Evolutionary conservation across 345 rosid species (phyloP), one percentile per base, ranked within the genome.

Genomic region (Hirschfeldia incana): DNA sequence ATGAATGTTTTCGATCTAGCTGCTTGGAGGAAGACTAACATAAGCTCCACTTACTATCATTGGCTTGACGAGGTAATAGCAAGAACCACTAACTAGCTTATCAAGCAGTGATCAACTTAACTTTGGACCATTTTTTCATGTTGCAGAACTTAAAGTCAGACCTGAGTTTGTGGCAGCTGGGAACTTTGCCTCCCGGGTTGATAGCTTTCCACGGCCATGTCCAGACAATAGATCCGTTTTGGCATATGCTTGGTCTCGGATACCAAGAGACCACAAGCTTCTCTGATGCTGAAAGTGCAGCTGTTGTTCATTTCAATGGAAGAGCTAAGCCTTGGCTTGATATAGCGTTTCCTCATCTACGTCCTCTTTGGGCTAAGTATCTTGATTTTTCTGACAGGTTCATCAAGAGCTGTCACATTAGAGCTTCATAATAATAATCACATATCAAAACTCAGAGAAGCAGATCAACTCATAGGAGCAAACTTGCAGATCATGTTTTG

Each of bases 281-380:
- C 6, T 76, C 84, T 4, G 94, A 88, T 68, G 96, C 89, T 8
- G 84, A 91, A 77, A 85, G 66, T 8, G 93, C 98, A 0, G 98
- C 94, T 3, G 97, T 94, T 33, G 73, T 95, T 76, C 99, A 95
- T 88, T 95, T 85, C 86, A 95, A 93, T 68, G 98, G 98, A 72
- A 86, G 98, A 86, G 99, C 99, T 51, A 95, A 95, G 87, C 99
- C 99, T 42, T 95, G 99, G 99, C 89, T 95, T 66, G 99, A 95
- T 73, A 93, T 91, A 64, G 98, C 97, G 66, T 91, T 93, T 78
- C 89, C 93, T 49, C 87, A 87, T 26, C 92, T 95, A 34, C 86
- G 91, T 72, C 91, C 94, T 36, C 76, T 95, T 74, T 95, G 99
- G 99, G 67, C 94, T 0, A 93, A 90, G 75, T 89, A 91, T 70